Percentiles rank a stretch among this genome's conserved stretches.
These are phyloP conservation scores for Fragilariopsis cylindrus DNA, from an alignment of 108 stramenopile species.

Conservation along the genomic window DNA sequence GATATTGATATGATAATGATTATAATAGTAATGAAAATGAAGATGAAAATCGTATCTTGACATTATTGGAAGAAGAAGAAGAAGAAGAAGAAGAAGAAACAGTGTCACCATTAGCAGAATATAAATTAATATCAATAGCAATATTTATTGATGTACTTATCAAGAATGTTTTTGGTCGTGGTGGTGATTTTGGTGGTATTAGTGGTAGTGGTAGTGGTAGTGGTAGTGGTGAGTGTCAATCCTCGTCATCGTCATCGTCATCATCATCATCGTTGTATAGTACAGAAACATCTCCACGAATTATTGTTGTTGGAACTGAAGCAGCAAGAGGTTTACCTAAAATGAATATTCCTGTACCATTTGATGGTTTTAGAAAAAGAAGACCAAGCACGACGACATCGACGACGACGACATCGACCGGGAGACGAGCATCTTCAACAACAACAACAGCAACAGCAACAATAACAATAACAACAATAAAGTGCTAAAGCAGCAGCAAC, in stretches of 20 bases:
- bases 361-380: too few relatives aligned
- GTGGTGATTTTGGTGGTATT: too few relatives aligned
- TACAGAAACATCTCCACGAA: neutral
- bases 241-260: too few relatives aligned
- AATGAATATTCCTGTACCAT: constrained; percentile 24
- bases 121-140: constrained; percentile 12
- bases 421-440: neutral
- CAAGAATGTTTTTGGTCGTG: too few relatives aligned
- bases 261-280: too few relatives aligned
- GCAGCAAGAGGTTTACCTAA: constrained; percentile 24
- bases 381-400: neutral
- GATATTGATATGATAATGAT: neutral
- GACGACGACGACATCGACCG: neutral
- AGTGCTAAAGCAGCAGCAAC: neutral
- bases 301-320: constrained; percentile 22
- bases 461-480: neutral
- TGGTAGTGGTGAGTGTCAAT: too few relatives aligned
- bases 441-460: too few relatives aligned
- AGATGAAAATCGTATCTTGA: neutral
- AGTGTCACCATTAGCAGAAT: neutral
- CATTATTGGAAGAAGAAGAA: too few relatives aligned
- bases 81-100: neutral
- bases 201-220: too few relatives aligned
- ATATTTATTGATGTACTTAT: neutral
- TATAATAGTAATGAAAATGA: neutral